phyloP scores from a whole-genome alignment of 331 rosid genomes.

The Malus hybrid region DNA sequence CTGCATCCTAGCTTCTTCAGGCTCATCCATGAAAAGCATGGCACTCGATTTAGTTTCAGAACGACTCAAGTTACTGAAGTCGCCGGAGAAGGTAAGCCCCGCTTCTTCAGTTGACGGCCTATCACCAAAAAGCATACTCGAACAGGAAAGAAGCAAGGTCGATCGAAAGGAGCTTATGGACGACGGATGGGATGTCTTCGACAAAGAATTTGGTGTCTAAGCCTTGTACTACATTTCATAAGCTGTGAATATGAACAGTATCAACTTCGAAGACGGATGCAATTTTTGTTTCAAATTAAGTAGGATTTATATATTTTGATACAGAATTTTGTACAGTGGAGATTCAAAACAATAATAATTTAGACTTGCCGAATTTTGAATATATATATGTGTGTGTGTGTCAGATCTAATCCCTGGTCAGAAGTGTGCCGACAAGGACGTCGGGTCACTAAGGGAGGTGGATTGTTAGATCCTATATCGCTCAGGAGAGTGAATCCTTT shows the following conservation, averaged over 20 bases:
- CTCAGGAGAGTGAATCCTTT: too few species aligned
- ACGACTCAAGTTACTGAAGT: slow-evolving; percentile 25
- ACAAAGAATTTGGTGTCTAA: slow-evolving; percentile 18
- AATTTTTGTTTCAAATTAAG: neutral
- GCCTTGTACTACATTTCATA: neutral
- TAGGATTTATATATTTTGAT: neutral
- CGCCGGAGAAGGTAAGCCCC: slow-evolving; percentile 17
- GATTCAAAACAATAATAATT: neutral
- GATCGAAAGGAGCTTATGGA: slow-evolving; percentile 43
- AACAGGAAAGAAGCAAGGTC: slow-evolving; percentile 21
- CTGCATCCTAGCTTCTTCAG: slow-evolving; percentile 58
- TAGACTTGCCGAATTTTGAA: too few species aligned
- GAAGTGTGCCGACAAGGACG: too few species aligned
- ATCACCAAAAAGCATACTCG: slow-evolving; percentile 13
- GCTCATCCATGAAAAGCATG: slow-evolving; percentile 30
- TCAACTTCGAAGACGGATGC: neutral
- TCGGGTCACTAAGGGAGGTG: too few species aligned
- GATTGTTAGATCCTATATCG: too few species aligned
- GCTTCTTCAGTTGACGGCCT: slow-evolving; percentile 19
- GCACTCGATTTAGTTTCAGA: slow-evolving; percentile 15
- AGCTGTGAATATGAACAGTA: slow-evolving; percentile 8
- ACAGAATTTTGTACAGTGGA: neutral
- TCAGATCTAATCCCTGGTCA: too few species aligned
- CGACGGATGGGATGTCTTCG: slow-evolving; percentile 73
- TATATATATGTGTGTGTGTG: too few species aligned